Percentiles rank a stretch among this genome's conserved stretches.
Evolutionary conservation across 2,329 filamentous ascomycete species (phyloP).

Genomic region (Diaporthe australafricana): DNA sequence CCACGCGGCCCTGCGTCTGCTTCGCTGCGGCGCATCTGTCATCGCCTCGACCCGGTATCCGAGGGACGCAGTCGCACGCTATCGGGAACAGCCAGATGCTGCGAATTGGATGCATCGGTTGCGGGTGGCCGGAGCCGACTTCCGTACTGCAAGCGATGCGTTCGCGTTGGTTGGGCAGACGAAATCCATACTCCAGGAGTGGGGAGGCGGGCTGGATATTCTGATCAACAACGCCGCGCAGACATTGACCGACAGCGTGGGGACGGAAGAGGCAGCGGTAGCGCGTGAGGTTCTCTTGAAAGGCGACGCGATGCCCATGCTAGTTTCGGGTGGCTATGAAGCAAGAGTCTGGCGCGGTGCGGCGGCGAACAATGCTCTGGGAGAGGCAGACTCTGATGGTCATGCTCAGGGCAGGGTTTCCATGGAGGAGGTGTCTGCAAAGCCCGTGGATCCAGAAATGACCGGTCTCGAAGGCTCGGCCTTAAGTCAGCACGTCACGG

Average conservation of each 20-base stretch:
- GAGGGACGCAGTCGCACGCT: neutral
- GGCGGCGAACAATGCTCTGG: neutral
- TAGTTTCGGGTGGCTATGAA: neutral
- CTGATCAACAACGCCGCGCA: constrained; percentile 54
- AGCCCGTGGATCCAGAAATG: neutral
- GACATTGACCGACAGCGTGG: constrained; percentile 49
- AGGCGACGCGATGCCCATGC: neutral
- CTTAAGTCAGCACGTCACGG: neutral
- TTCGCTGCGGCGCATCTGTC: constrained; percentile 11
- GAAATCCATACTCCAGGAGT: neutral
- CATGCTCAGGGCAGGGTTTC: too few species aligned
- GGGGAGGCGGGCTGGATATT: constrained; percentile 43
- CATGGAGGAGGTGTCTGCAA: neutral
- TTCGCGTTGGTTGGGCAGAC: neutral
- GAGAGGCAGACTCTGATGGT: neutral
- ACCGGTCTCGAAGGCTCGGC: neutral
- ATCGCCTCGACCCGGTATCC: constrained; percentile 9
- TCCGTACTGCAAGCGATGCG: constrained; percentile 10
- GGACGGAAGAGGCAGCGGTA: constrained; percentile 46
- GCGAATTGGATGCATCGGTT: neutral
- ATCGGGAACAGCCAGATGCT: neutral
- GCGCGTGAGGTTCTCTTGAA: constrained; percentile 36
- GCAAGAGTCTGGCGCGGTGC: neutral
- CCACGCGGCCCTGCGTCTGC: neutral
- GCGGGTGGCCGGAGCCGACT: constrained; percentile 3